These are phyloP conservation scores for Phytopythium mirpurense DNA, from an alignment of 352 stramenopile genomes.

Conservation along the genomic window DNA sequence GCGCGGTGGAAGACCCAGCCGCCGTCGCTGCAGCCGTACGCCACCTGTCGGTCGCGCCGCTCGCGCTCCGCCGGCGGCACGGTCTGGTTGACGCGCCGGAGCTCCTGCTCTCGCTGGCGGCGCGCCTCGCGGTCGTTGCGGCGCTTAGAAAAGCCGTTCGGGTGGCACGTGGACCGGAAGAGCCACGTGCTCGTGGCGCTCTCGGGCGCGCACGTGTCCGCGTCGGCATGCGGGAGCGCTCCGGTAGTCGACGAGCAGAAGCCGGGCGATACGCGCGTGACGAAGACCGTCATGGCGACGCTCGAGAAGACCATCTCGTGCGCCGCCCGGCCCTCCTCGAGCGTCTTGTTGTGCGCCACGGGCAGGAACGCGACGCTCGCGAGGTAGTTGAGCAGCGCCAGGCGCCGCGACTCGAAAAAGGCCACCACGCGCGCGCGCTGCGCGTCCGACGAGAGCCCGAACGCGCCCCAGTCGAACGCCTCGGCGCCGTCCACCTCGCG, in stretches of 20 bases:
- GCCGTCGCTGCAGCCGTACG: conserved; percentile 6
- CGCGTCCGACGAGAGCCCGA: neutral
- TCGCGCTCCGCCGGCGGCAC: neutral
- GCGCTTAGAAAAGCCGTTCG: conserved; percentile 4
- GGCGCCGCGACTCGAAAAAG: conserved; percentile 2
- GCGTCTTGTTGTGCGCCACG: conserved; percentile 1
- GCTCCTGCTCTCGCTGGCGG: neutral
- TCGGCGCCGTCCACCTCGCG: neutral
- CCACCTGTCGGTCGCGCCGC: neutral
- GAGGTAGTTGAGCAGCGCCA: conserved; percentile 4
- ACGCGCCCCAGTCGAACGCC: conserved; percentile 6
- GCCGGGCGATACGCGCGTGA: conserved; percentile 1
- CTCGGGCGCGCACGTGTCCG: neutral
- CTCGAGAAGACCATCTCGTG: conserved; percentile 11
- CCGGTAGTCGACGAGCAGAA: too few species aligned
- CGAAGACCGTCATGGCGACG: conserved; percentile 7
- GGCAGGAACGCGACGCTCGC: conserved; percentile 1
- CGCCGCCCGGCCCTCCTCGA: conserved; percentile 5
- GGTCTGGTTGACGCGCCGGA: neutral
- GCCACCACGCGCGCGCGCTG: neutral
- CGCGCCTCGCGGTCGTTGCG: conserved; percentile 3
- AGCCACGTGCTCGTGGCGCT: conserved; percentile 4
- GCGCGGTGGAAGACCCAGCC: conserved; percentile 5
- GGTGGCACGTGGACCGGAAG: conserved; percentile 4
- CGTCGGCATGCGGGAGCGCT: too few species aligned